Base-by-base conservation (phyloP, 345 rosid species). In the Eucalyptus curtisii region DNA sequence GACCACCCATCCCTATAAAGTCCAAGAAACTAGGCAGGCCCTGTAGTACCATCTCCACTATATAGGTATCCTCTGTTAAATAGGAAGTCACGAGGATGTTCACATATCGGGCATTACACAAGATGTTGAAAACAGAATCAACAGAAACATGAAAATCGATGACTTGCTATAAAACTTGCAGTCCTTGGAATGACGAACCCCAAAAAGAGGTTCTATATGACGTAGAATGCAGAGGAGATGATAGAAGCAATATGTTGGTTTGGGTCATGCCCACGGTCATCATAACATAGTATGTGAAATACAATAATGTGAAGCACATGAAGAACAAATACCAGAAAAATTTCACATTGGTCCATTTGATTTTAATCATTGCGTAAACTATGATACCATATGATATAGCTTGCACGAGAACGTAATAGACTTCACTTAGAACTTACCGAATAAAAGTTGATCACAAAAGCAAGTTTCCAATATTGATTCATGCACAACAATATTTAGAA, bases 21-120 rank as follows among this genome's bases (percentile, higher is more conserved):
- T 92, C 93, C 93, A 93, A 8, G 92, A 53, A 12, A 92, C 79
- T 13, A 93, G 93, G 57, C 90, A 90, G 45, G 55, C 88, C 93
- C 93, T 91, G 49, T 90, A 92, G 89, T 91, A 93, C 94, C 93
- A 93, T 86, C 91, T 91, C 94, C 92, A 93, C 93, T 93, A 93
- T 14, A 90, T 85, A 4, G 94, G 94, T 1, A 93, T 93, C 85
- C 88, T 89, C 94, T 80, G 94, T 87, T 61, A 37, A 76, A 33
- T 71, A 31, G 31, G 30, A 64, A 53, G 19, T 27, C 24, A 37
- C 33, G 5, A 49, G 40, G 22, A 49, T 48, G 59, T 22, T 49
- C 14, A 27, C 55, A 33, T 8, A 66, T 31, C 7, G 19, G 79
- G 79, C 79, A 66, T 31, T 4, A 64, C 22, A 1, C 79, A 31